Evolutionary conservation across 345 rosid genomes (phyloP), one percentile per base, ranked within the genome.

Genomic region (Citrus maxima): DNA sequence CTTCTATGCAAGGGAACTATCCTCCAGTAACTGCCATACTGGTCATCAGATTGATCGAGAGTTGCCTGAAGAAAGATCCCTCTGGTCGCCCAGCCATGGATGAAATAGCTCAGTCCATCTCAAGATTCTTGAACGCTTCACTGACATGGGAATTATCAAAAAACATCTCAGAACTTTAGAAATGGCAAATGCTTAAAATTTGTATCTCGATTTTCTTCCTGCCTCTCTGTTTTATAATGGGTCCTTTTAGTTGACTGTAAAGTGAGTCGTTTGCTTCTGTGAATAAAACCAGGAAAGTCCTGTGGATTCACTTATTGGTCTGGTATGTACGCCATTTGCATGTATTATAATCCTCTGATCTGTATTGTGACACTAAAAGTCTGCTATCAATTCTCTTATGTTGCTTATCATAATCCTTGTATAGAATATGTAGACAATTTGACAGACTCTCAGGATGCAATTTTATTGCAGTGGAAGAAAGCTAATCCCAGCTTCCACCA

Each of bases 21-120:
- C 90, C 93, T 3, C 49, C 78, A 55, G 95, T 85, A 61, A 79
- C 89, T 27, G 87, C 74, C 35, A 70, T 85, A 13, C 21, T 80
- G n/a, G 56, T 90, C 30, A 73, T 87, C 67, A 85, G 77, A 67
- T 68, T 91, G 84, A 88, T 87, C 3, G 78, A 80, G 28, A 83
- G 84, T 84, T 94, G 98, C 86, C 77, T 93, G 67, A 74, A 86
- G 54, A 88, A 80, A 80, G 84, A 91, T 83, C 93, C 91, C 24
- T 34, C 82, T 22, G 83, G 63, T 71, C 97, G 97, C 24, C 98
- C 97, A 59, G 73, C 86, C 63, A 93, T 88, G 93, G 93, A 86
- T 75, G 92, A 93, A 67, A 80, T 88, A 49, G 83, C 80, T 72
- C 79, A 80, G 73, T 84, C 89, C 79, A 83, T 93, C 34, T 84